Conservation (phyloP, 805 yeast species). For the Kazachstania taianensis region DNA sequence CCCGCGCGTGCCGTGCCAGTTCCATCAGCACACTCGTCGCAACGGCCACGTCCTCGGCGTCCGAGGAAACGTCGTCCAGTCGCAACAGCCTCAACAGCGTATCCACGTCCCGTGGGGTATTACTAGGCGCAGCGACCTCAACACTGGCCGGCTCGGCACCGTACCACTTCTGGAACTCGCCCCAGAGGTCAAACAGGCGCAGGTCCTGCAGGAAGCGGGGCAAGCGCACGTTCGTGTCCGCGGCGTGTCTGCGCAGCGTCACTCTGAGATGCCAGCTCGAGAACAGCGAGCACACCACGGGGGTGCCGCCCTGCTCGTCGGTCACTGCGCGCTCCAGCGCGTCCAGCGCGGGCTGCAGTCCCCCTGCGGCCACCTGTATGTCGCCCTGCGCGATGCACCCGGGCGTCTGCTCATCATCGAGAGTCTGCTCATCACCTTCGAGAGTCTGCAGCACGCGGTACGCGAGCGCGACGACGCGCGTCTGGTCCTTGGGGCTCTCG, state of each 20-base stretch:
- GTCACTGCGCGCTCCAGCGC: slow-evolving; percentile 36
- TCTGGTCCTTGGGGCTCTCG: slow-evolving; percentile 42
- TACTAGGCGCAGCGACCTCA: neutral
- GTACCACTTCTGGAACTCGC: slow-evolving; percentile 69
- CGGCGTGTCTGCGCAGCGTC: slow-evolving; percentile 68
- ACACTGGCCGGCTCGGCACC: slow-evolving; percentile 38
- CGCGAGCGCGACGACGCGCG: slow-evolving; percentile 57
- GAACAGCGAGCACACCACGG: slow-evolving; percentile 54
- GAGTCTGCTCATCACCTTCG: slow-evolving; percentile 15
- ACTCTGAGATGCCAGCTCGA: slow-evolving; percentile 65
- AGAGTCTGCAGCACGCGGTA: slow-evolving; percentile 44
- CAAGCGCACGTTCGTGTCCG: slow-evolving; percentile 60
- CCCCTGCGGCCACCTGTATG: no score
- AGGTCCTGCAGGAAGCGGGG: slow-evolving; percentile 73
- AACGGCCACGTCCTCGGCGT: slow-evolving; percentile 37
- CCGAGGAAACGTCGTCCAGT: slow-evolving; percentile 30
- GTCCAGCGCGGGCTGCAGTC: slow-evolving; percentile 61
- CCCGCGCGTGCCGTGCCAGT: no score
- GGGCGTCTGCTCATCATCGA: neutral
- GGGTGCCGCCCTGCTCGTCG: slow-evolving; percentile 29
- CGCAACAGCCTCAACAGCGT: slow-evolving; percentile 22
- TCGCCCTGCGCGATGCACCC: slow-evolving; percentile 38
- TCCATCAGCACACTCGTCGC: no score
- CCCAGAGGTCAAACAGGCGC: slow-evolving; percentile 60
- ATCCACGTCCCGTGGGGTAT: slow-evolving; percentile 13